A percentile compares a stretch with the other conserved stretches of the same genome.
phyloP scores from a whole-genome alignment of 106 monocot genomes.

The Amphibolis antarctica region DNA sequence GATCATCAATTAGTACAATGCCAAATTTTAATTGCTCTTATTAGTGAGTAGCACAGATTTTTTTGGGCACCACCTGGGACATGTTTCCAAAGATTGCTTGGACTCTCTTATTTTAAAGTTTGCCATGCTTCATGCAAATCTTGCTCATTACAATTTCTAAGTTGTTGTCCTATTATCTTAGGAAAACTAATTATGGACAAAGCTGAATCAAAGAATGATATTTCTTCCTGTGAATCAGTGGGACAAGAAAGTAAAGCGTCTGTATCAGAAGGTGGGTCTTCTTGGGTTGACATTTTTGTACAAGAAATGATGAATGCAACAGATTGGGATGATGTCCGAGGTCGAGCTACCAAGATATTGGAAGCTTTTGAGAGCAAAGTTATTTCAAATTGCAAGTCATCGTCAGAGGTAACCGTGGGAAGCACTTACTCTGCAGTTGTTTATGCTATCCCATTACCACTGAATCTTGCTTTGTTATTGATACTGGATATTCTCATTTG shows the following conservation, averaged over 20 bases:
- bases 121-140: not conserved
- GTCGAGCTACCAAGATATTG: slow-evolving; percentile 39
- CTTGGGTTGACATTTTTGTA: slow-evolving; percentile 67
- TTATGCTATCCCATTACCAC: not conserved
- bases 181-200: slow-evolving; percentile 19
- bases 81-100: too few relatives aligned
- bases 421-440: not conserved
- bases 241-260: not conserved
- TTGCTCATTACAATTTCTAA: too few relatives aligned
- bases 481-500: not conserved
- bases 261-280: slow-evolving; percentile 8
- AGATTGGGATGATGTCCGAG: slow-evolving; percentile 51
- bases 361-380: slow-evolving; percentile 53
- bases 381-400: slow-evolving; percentile 21
- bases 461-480: not conserved
- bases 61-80: too few relatives aligned
- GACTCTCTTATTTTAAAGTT: not conserved
- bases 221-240: not conserved
- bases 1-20: too few relatives aligned
- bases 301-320: slow-evolving; percentile 68
- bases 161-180: slow-evolving; percentile 1
- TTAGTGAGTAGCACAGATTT: too few relatives aligned
- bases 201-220: slow-evolving; percentile 24
- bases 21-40: too few relatives aligned
- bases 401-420: slow-evolving; percentile 31